Conservation (phyloP, 1,139 yeast genomes). For the Taiozyma sp. region DNA sequence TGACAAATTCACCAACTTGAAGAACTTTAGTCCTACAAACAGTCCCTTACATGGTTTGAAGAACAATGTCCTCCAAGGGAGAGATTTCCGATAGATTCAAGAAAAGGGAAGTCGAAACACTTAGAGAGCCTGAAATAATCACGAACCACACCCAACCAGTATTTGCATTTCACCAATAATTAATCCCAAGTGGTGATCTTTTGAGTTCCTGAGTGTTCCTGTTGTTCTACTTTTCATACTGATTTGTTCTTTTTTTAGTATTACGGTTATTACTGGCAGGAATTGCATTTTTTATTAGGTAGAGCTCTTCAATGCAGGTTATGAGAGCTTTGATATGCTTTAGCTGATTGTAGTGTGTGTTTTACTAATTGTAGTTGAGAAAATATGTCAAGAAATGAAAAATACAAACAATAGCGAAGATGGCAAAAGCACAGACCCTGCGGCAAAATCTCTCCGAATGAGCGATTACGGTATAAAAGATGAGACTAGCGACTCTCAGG, state of each 20-base stretch:
- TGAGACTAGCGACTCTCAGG: neutral
- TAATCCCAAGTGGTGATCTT: neutral
- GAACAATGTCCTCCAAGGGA: slow-evolving; percentile 5
- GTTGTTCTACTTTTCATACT: neutral
- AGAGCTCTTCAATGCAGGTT: neutral
- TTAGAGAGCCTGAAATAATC: neutral
- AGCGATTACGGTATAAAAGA: neutral
- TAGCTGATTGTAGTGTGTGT: neutral
- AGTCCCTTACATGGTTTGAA: slow-evolving; percentile 20
- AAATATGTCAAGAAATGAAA: neutral
- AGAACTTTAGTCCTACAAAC: slow-evolving; percentile 20
- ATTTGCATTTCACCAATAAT: neutral
- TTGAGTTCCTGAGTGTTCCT: neutral
- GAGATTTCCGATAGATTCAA: neutral
- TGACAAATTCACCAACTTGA: slow-evolving; percentile 10
- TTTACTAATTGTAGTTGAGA: neutral
- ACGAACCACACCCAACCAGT: neutral
- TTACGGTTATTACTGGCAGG: neutral
- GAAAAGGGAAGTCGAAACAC: neutral
- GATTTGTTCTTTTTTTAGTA: neutral
- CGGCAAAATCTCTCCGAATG: neutral
- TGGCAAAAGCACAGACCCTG: neutral
- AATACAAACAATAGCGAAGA: neutral
- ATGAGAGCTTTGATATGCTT: neutral
- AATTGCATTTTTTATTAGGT: neutral